Evolutionary conservation across 2,329 filamentous ascomycete species (phyloP).

Genomic region (Alternaria consortialis): DNA sequence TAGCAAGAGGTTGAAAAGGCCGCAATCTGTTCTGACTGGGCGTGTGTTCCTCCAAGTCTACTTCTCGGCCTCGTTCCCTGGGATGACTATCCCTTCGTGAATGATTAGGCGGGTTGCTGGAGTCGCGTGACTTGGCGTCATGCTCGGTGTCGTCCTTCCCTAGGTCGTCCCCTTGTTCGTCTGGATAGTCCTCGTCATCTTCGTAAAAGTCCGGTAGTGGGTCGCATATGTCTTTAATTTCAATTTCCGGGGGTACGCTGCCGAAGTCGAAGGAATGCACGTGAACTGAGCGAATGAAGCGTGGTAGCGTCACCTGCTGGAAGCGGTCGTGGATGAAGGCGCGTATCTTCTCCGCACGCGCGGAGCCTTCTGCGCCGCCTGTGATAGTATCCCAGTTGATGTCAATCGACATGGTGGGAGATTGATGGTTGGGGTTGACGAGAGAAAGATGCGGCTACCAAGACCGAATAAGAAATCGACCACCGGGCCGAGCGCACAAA

Average conservation of each 20-base stretch:
- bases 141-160: constrained; percentile 45
- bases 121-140: constrained; percentile 32
- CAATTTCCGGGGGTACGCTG: constrained; percentile 79
- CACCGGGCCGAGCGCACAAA: constrained; percentile 29
- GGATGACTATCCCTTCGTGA: constrained; percentile 42
- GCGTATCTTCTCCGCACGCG: constrained; percentile 84
- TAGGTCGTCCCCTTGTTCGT: constrained; percentile 59
- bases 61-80: constrained; percentile 31
- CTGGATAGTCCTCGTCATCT: constrained; percentile 72
- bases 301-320: constrained; percentile 87
- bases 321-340: constrained; percentile 96
- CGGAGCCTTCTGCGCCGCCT: constrained; percentile 83
- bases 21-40: constrained; percentile 32
- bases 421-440: constrained; percentile 37
- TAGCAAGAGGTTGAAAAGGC: constrained; percentile 37
- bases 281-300: constrained; percentile 95
- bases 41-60: constrained; percentile 26
- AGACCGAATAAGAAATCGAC: constrained; percentile 31
- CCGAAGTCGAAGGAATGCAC: constrained; percentile 96
- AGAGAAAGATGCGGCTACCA: constrained; percentile 25
- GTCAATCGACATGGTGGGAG: constrained; percentile 85
- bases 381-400: constrained; percentile 96
- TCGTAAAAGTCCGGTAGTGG: constrained; percentile 97
- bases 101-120: constrained; percentile 43
- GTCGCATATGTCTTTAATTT: constrained; percentile 96